Base-by-base conservation (phyloP, 176 grass and related monocot genomes). In the Melocanna baccifera region DNA sequence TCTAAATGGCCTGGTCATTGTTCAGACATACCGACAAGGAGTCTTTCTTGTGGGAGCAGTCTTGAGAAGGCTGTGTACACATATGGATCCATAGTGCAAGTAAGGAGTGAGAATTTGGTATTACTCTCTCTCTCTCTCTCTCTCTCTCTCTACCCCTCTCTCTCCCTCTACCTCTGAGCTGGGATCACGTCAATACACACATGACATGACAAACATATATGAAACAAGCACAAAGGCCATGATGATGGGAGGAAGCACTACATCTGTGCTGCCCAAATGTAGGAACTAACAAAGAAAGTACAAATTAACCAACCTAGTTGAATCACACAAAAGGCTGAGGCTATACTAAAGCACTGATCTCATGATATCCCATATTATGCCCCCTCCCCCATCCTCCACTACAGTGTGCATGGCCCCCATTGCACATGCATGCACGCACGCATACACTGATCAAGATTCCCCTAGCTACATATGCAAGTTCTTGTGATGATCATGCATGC, bases 271-370 rank as follows among this genome's bases (percentile, higher is more conserved):
- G 78, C 19, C 37, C 61, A 75, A 81, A 76, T 34, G 59, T 75
- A 50, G 69, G 40, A 59, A 12, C 47, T 48, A 75, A 26, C 48
- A 58, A 67, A 87, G 67, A 13, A 87, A 87, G 85, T 87, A 87
- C 85, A 45, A 65, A 67, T 52, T 56, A 79, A 62, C 65, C 64
- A 72, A 62, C 55, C 40, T 52, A 63, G 84, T 16, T 42, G 76
- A 63, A 86, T 62, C 28, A 19, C 63, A 39, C 26, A 61, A 70
- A 61, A 47, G 13, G 51, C 13, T 50, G 19, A 70, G 16, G n/a
- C 67, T 62, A 9, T 22, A 47, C 68, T 52, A 52, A 18, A 52
- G 53, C 36, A 6, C 50, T 58, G 36, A 15, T 65, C 77, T 63
- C 32, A 81, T 64, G 61, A 81, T 63, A 16, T 69, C 18, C 23